phyloP scores from a whole-genome alignment of 2,329 filamentous ascomycete species.

The Stachybotrys echinatus region DNA sequence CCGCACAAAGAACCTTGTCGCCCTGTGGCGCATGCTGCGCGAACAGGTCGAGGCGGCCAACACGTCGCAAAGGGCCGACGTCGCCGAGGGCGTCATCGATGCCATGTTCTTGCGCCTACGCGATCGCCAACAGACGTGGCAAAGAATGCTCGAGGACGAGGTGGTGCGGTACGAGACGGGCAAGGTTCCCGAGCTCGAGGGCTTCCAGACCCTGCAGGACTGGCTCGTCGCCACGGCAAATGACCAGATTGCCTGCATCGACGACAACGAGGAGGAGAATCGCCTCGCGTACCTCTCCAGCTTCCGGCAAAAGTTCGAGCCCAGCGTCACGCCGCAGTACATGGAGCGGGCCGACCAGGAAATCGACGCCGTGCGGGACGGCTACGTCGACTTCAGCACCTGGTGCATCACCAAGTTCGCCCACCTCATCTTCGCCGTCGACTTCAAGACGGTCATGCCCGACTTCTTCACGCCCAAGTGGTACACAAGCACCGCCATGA shows the following conservation, averaged over 20 bases:
- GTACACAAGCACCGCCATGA: constrained; percentile 84
- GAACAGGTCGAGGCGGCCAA: constrained; percentile 85
- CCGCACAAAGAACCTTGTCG: constrained; percentile 83
- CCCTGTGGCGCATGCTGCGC: constrained; percentile 95
- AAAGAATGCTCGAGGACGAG: constrained; percentile 84
- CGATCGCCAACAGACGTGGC: constrained; percentile 77
- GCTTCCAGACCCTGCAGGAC: constrained; percentile 79
- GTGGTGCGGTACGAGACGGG: constrained; percentile 63
- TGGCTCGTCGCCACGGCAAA: constrained; percentile 97
- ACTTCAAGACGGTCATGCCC: constrained; percentile 77
- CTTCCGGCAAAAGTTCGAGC: constrained; percentile 79
- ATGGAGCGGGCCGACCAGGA: constrained; percentile 69
- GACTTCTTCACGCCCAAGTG: constrained; percentile 89
- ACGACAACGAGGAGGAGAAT: constrained; percentile 75
- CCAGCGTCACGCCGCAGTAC: constrained; percentile 75
- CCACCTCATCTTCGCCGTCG: constrained; percentile 79
- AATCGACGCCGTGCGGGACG: constrained; percentile 71
- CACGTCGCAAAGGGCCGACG: constrained; percentile 80
- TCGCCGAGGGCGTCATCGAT: constrained; percentile 91
- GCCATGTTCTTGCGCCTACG: constrained; percentile 90
- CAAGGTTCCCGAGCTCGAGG: constrained; percentile 50
- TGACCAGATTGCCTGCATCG: constrained; percentile 97
- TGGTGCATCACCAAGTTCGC: constrained; percentile 89
- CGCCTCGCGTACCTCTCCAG: constrained; percentile 77
- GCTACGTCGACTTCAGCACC: constrained; percentile 91